phyloP scores from a whole-genome alignment of 768 basidiomycete genomes.

The Hericium coralloides region DNA sequence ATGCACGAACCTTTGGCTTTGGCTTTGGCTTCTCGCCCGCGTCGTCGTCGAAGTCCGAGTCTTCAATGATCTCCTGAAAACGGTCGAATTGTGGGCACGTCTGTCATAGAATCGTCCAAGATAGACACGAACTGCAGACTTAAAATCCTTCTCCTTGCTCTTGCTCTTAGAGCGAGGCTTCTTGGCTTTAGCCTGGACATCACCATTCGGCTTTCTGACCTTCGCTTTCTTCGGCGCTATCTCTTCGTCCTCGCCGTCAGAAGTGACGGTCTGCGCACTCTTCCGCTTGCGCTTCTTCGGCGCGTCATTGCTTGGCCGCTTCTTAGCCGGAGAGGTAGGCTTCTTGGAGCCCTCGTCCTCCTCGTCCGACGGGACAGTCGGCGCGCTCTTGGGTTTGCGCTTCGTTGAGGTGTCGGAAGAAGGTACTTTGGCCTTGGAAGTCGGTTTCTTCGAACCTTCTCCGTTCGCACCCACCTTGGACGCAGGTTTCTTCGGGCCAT shows the following conservation, averaged over 20 bases:
- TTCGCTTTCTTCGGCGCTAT: background rate
- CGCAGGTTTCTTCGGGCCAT: background rate
- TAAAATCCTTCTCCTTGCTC: background rate
- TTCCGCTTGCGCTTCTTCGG: background rate
- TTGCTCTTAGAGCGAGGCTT: background rate
- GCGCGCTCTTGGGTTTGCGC: background rate
- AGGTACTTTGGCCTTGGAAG: background rate
- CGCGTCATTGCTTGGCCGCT: background rate
- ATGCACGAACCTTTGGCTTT: background rate
- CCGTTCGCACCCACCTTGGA: background rate
- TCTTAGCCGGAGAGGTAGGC: background rate
- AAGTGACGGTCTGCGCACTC: background rate
- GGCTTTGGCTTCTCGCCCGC: background rate
- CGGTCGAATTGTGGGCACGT: background rate
- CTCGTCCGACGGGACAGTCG: background rate
- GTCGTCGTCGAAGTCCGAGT: background rate
- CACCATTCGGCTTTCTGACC: background rate
- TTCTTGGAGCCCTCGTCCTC: background rate
- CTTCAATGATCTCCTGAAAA: background rate
- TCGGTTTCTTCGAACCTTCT: background rate
- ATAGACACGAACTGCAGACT: background rate
- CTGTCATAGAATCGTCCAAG: background rate
- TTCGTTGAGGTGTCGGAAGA: background rate
- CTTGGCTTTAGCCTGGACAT: background rate
- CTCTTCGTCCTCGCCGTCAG: background rate